Base-by-base conservation (phyloP, 169 alveolate species). In the Cardiosporidium cionae region DNA sequence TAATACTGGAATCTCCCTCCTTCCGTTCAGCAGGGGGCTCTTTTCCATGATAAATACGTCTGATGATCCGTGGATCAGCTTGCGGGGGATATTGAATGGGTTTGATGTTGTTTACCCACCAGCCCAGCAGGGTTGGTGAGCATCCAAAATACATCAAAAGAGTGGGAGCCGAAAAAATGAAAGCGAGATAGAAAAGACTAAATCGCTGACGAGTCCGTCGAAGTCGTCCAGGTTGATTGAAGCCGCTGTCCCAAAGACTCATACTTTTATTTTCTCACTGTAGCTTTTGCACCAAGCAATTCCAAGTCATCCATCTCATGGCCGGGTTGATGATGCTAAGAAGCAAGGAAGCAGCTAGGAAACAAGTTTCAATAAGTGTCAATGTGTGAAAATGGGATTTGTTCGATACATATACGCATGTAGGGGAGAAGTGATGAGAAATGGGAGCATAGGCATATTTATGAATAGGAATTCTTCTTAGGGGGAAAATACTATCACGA, bases 11-110 rank as follows among this genome's bases (percentile, higher is more conserved):
- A 0, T 67, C 73, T 33, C 58, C 16, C 22, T 67, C 73, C 23
- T 32, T 64, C 22, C 73, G 35, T 32, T 3, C 27, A 6, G 73
- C 71, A 5, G 67, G 76, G 74, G 76, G 76, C 7, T 7, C 29
- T 1, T 31, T 0, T 16, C 52, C 76, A 34, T 53, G 3, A 4
- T 35, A 7, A 32, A 70, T 70, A 1, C 66, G 62, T 6, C 34
- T 32, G 27, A 70, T 70, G 32, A 70, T 70, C 27, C 58, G 27
- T 16, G 73, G 76, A 23, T 70, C 76, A 0, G 76, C 67, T 23
- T 70, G 76, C 3, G 76, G 76, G 0, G 71, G 71, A 22, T 70
- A 70, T 34, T 70, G 66, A n/a, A 70, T 29, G 28, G 52, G 72
- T 2, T 63, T 22, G 71, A 35, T 35, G 3, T 53, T 6, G 66